Conservation (phyloP, 1,284 basidiomycete species). For the Kalmanozyma brasiliensis region DNA sequence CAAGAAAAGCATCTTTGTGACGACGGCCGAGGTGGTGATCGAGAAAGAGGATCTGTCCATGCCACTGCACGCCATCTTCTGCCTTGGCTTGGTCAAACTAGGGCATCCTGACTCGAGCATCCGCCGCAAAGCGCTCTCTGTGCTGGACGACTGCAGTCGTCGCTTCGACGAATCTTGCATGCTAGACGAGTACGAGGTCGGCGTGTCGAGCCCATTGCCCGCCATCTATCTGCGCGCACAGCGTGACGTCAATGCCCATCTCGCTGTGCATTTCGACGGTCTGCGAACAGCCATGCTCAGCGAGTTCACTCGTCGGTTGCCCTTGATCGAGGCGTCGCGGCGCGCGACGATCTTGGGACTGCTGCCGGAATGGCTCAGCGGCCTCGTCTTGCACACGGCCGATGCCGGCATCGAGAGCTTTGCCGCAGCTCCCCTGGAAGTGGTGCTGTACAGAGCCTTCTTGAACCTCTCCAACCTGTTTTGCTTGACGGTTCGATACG, state of each 20-base stretch:
- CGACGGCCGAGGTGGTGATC: slow-evolving; percentile 79
- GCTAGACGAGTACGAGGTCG: slow-evolving; percentile 74
- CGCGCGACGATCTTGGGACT: slow-evolving; percentile 55
- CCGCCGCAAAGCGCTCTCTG: slow-evolving; percentile 80
- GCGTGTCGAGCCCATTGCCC: slow-evolving; percentile 79
- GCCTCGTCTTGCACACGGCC: slow-evolving; percentile 46
- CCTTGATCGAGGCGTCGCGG: slow-evolving; percentile 71
- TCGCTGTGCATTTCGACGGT: slow-evolving; percentile 82
- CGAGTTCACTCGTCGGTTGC: slow-evolving; percentile 80
- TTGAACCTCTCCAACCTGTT: slow-evolving; percentile 81
- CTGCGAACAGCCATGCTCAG: slow-evolving; percentile 78
- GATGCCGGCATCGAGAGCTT: slow-evolving; percentile 20
- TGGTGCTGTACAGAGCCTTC: slow-evolving; percentile 52
- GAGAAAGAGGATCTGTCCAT: slow-evolving; percentile 74
- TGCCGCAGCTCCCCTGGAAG: slow-evolving; percentile 29
- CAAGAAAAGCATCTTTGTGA: slow-evolving; percentile 77
- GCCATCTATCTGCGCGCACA: slow-evolving; percentile 85
- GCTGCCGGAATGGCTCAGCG: slow-evolving; percentile 57
- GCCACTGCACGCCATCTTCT: slow-evolving; percentile 80
- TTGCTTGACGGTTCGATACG: slow-evolving; percentile 82
- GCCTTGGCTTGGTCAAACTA: slow-evolving; percentile 84
- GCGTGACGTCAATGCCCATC: slow-evolving; percentile 78
- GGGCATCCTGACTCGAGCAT: slow-evolving; percentile 78
- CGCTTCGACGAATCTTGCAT: slow-evolving; percentile 41
- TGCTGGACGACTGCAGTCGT: slow-evolving; percentile 76